These are phyloP conservation scores for Flaveria sonorensis DNA, from an alignment of 129 eudicot genomes.

Conservation along the genomic window DNA sequence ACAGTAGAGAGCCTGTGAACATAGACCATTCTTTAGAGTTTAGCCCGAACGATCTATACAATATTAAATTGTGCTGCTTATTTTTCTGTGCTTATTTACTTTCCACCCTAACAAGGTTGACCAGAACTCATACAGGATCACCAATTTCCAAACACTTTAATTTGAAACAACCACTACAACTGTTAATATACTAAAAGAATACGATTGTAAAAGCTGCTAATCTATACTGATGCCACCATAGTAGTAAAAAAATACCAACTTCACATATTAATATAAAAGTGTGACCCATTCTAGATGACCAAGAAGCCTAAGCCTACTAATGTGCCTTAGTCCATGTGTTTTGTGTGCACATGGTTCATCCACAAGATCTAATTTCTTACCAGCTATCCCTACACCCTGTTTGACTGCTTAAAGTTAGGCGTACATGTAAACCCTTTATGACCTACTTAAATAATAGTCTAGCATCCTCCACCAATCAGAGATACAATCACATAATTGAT, in stretches of 20 bases:
- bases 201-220: not conserved
- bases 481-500: constrained; percentile 1
- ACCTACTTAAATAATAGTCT: not conserved
- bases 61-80: not conserved
- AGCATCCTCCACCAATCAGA: not conserved
- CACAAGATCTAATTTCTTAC: not conserved
- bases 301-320: not conserved
- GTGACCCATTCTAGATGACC: not conserved
- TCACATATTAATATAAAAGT: not conserved
- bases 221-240: not conserved
- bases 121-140: not conserved
- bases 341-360: not conserved
- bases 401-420: not conserved
- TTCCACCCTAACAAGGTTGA: constrained; percentile 1
- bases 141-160: not conserved
- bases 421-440: not conserved
- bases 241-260: no score
- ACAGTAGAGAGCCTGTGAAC: not conserved
- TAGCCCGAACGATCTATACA: not conserved
- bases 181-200: not conserved
- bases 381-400: not conserved
- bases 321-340: not conserved
- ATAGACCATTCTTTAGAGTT: not conserved
- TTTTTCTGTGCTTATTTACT: not conserved
- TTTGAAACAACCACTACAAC: not conserved